Evolutionary conservation across 345 rosid genomes (phyloP), one percentile per base, ranked within the genome.

Genomic region (Eucalyptus sp.): DNA sequence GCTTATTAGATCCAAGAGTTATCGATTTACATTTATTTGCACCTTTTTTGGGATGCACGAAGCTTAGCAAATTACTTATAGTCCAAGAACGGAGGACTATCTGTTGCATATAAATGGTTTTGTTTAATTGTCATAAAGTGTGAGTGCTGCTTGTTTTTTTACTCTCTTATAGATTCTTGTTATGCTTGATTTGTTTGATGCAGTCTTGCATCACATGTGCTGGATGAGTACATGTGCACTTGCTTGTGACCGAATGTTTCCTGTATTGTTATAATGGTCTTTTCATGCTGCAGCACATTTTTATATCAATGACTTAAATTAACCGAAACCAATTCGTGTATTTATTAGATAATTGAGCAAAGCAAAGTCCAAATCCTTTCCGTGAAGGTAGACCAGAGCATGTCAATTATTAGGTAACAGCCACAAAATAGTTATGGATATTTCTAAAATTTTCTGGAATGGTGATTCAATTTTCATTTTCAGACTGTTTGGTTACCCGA

Each of bases 301-400:
- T 86, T 1, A 31, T 33, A 71, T 17, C 41, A 37, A 24, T 84
- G 37, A 44, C 54, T 86, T 18, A 25, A 51, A 54, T 54, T 54
- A 27, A 27, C 31, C 6, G n/a, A 87, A 64, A 87, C 56, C 54
- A 46, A 24, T 71, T 88, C 37, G 0, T 76, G 11, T 31, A 43
- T 44, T 62, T 54, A 91, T 88, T 97, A 96, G 99, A 96, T 44
- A 44, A 44, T 44, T 44, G 48, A 44, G 48, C 48, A 7, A 44
- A 44, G 9, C 48, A 44, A 44, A 44, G 48, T 44, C 48, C 48
- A 44, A 2, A 44, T 44, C 48, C 48, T 44, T 44, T 44, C 48
- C 71, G 88, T 93, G 90, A 96, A 93, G 94, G 94, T 95, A 51
- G 95, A 94, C 86, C 93, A 92, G 92, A 92, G 96, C 91, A 90